Evolutionary conservation across 2,329 filamentous ascomycete genomes (phyloP).

Genomic region (Microcyclospora tardicrescens): DNA sequence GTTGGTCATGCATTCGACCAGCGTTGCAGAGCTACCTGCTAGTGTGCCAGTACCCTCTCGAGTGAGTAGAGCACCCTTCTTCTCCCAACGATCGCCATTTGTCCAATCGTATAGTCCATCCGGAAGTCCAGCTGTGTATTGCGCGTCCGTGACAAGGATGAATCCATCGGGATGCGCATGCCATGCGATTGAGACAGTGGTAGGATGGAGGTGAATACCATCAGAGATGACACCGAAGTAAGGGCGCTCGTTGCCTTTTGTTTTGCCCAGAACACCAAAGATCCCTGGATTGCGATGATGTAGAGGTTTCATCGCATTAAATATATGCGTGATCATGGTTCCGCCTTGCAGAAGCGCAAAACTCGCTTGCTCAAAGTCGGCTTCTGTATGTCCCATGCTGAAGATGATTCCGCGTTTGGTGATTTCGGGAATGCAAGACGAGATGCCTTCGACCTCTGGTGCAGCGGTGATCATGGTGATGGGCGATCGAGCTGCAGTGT

Average conservation of each 20-base stretch:
- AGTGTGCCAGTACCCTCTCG: constrained; percentile 69
- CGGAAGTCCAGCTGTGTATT: constrained; percentile 71
- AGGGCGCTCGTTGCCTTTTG: constrained; percentile 40
- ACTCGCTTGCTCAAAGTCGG: constrained; percentile 70
- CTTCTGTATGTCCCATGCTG: constrained; percentile 76
- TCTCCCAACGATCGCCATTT: constrained; percentile 55
- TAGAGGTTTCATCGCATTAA: constrained; percentile 85
- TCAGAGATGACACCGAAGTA: constrained; percentile 86
- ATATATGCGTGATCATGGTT: constrained; percentile 83
- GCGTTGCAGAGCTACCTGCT: constrained; percentile 41
- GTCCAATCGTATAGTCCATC: constrained; percentile 81
- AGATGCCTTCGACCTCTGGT: constrained; percentile 57
- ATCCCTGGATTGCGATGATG: constrained; percentile 86
- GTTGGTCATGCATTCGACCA: constrained; percentile 75
- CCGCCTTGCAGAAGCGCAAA: constrained; percentile 60
- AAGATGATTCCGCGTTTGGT: constrained; percentile 54
- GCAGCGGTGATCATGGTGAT: constrained; percentile 79
- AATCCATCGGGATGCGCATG: constrained; percentile 74
- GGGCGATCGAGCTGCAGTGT: constrained; percentile 22
- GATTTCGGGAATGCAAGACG: constrained; percentile 53
- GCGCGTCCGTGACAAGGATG: constrained; percentile 83
- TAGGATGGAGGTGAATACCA: constrained; percentile 80
- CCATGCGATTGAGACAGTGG: constrained; percentile 78
- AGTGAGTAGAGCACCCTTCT: constrained; percentile 58
- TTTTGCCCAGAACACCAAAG: constrained; percentile 67